These are phyloP conservation scores for Paulownia fortunei DNA, from an alignment of 257 asterid genomes.

Conservation along the genomic window DNA sequence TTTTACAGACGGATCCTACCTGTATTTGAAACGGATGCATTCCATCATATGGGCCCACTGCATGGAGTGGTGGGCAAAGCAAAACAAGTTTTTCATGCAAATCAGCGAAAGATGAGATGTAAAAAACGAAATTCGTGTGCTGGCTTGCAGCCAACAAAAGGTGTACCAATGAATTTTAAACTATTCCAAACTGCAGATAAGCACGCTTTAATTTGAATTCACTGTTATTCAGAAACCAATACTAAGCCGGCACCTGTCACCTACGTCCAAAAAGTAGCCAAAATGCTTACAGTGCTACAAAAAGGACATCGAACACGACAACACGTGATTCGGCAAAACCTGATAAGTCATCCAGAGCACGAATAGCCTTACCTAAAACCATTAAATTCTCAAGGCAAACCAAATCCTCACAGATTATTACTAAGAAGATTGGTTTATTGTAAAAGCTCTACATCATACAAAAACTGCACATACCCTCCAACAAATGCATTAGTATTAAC, in stretches of 20 bases:
- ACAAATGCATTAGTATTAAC: neutral
- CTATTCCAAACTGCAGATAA: neutral
- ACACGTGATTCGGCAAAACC: slow-evolving; percentile 1
- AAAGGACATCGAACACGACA: slow-evolving; percentile 14
- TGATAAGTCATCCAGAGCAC: slow-evolving; percentile 1
- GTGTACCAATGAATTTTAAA: slow-evolving; percentile 3
- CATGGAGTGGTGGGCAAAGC: slow-evolving; percentile 20
- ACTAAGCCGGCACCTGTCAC: slow-evolving; percentile 26
- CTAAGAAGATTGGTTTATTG: neutral
- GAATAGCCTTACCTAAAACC: neutral
- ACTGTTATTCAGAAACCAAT: slow-evolving; percentile 11
- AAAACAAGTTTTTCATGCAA: slow-evolving; percentile 23
- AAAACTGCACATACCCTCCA: slow-evolving; percentile 20
- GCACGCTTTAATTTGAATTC: slow-evolving; percentile 1
- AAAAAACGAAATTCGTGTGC: slow-evolving; percentile 12
- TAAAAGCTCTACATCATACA: slow-evolving; percentile 22
- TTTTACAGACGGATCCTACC: slow-evolving; percentile 32
- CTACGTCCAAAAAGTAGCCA: slow-evolving; percentile 12
- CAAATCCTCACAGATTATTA: slow-evolving; percentile 25
- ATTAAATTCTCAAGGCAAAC: slow-evolving; percentile 24
- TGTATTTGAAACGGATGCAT: slow-evolving; percentile 29
- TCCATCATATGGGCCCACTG: slow-evolving; percentile 28
- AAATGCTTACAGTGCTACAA: slow-evolving; percentile 21
- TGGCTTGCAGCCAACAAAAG: slow-evolving; percentile 25
- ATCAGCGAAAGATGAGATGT: slow-evolving; percentile 12